Evolutionary conservation across 345 rosid genomes (phyloP), one percentile per base, ranked within the genome.

Genomic region (Salix koriyanagi): DNA sequence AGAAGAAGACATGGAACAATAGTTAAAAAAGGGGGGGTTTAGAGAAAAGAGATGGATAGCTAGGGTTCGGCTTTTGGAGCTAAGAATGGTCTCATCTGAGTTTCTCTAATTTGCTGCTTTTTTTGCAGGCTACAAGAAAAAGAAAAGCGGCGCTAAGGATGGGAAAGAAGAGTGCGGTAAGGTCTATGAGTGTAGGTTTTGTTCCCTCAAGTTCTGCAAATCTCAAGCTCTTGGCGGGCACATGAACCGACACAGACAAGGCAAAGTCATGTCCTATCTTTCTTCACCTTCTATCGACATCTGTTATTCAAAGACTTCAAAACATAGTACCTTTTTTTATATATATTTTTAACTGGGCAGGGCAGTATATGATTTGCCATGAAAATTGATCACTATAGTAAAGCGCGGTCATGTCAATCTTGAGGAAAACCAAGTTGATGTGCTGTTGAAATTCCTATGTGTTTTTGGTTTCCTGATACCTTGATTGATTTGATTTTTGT

Each of bases 191-290:
- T 96, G 98, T 85, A 90, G 99, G 93, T 96, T 96, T 87, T 96
- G 99, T 79, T 92, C 99, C 90, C 99, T 96, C 84, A 94, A 91
- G 96, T 96, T 96, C 86, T 91, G 97, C 91, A 96, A 96, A 88
- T 96, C 99, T 77, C 99, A 96, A 94, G 99, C 99, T 73, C 99
- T 96, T 12, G 99, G 99, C 42, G 99, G 98, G 68, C 99, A 96
- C 91, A 96, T 96, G 99, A 96, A 96, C 85, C 97, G 99, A 83
- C 99, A 96, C 86, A 91, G 99, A 80, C 98, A 96, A 96, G 98
- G 99, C 80, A 88, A 58, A 85, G 79, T 62, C 62, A 8, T 36
- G 64, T 69, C 65, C 2, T 9, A 39, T 68, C 56, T 76, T 76
- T 37, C 25, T 36, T 21, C 42, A 6, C 62, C 34, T 67, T 14